phyloP scores from a whole-genome alignment of 305 asterid genomes.

The Petunia hybrid region DNA sequence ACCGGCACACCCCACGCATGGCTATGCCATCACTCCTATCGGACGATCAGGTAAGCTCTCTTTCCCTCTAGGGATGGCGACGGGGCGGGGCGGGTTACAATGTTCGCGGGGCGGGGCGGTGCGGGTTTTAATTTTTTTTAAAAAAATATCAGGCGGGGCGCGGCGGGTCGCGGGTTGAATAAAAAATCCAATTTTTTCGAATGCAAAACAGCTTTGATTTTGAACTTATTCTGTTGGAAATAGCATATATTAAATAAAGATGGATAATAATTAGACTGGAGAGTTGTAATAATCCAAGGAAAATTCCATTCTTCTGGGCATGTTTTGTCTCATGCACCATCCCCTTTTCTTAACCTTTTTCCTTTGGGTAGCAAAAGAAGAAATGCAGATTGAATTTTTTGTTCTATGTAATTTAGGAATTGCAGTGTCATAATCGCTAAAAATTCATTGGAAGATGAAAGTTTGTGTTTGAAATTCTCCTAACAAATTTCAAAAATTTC shows the following conservation, averaged over 20 bases:
- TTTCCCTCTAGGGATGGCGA: too few species aligned
- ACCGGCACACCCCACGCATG: too few species aligned
- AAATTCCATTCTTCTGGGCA: constrained; percentile 38
- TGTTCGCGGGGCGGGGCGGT: too few species aligned
- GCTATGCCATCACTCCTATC: too few species aligned
- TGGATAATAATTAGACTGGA: constrained; percentile 28
- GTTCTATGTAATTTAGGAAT: neutral
- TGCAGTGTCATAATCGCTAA: neutral
- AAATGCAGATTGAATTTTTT: constrained; percentile 28
- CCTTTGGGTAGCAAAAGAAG: constrained; percentile 15
- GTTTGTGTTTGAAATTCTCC: neutral
- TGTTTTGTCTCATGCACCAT: constrained; percentile 44
- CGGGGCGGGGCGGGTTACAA: too few species aligned
- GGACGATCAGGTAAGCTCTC: too few species aligned
- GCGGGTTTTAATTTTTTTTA: too few species aligned
- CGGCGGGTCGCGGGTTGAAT: too few species aligned
- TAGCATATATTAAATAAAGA: constrained; percentile 26
- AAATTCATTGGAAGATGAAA: neutral
- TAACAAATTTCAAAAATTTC: neutral
- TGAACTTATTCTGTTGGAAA: constrained; percentile 44
- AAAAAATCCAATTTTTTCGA: constrained; percentile 24
- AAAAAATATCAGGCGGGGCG: too few species aligned
- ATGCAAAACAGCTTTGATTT: constrained; percentile 54
- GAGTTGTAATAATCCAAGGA: constrained; percentile 31
- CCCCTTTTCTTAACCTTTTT: constrained; percentile 44